Evolutionary conservation across 108 stramenopile genomes (phyloP).

Genomic region (Nannochloropsis oceanica): DNA sequence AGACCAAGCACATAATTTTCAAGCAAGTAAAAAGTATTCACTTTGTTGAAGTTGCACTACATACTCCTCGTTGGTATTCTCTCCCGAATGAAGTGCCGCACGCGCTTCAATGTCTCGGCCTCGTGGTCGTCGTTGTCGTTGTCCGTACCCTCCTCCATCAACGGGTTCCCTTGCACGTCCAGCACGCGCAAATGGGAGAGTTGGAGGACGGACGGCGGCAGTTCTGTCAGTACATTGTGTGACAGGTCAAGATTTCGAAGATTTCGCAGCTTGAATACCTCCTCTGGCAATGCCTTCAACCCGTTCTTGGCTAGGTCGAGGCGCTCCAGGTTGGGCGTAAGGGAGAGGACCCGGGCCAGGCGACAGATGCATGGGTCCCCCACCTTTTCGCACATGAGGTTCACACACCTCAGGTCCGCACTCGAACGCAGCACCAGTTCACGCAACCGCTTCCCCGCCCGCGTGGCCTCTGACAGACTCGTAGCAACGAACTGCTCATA

Average conservation of each 20-base stretch:
- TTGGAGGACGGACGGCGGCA: constrained; percentile 1
- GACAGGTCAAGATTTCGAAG: constrained; percentile 19
- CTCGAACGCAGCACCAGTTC: constrained; percentile 24
- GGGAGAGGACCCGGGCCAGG: constrained; percentile 23
- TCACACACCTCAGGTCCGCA: constrained; percentile 33
- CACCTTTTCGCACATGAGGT: constrained; percentile 40
- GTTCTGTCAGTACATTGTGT: constrained; percentile 7
- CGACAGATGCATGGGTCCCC: constrained; percentile 34
- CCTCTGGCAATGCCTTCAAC: background rate
- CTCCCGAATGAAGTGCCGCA: background rate
- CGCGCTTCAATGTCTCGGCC: background rate
- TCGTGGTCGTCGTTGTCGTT: background rate
- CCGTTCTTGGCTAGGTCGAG: constrained; percentile 28
- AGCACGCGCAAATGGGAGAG: background rate
- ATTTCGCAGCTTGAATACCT: constrained; percentile 7
- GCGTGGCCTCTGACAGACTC: background rate
- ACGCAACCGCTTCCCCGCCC: background rate
- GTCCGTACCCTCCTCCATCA: background rate
- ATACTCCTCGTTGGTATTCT: background rate
- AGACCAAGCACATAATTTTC: background rate
- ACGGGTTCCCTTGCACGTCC: background rate
- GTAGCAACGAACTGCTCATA: background rate
- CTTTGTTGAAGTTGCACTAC: too few relatives aligned
- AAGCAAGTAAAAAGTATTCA: background rate
- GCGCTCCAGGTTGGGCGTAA: constrained; percentile 11